phyloP scores from a whole-genome alignment of 2,329 filamentous ascomycete species.

The Biscogniauxia mediterranea region DNA sequence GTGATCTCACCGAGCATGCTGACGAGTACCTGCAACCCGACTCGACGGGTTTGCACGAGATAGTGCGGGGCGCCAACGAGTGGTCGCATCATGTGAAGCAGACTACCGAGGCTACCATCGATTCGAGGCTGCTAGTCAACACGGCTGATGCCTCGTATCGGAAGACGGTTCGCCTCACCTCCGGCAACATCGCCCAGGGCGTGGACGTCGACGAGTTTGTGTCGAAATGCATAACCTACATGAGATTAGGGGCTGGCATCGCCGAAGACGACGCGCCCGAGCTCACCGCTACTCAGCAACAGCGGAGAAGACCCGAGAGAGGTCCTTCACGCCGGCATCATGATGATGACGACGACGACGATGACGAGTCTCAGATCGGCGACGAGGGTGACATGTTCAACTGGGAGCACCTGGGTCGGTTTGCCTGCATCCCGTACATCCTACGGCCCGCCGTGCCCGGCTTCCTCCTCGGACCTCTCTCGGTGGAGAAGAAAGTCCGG shows the following conservation, averaged over 20 bases:
- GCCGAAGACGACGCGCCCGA: constrained; percentile 50
- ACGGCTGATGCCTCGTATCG: constrained; percentile 78
- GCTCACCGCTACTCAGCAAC: constrained; percentile 49
- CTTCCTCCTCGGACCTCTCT: constrained; percentile 85
- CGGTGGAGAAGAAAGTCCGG: constrained; percentile 80
- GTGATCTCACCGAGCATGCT: constrained; percentile 59
- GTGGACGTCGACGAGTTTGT: constrained; percentile 91
- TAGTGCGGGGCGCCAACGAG: constrained; percentile 64
- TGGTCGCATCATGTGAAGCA: constrained; percentile 72
- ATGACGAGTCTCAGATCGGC: constrained; percentile 63
- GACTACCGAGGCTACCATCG: constrained; percentile 85
- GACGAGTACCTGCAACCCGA: constrained; percentile 68
- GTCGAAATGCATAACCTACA: constrained; percentile 83
- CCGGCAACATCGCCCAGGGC: constrained; percentile 70
- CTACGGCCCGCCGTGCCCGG: constrained; percentile 73
- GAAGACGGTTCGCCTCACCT: constrained; percentile 70
- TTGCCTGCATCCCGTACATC: constrained; percentile 71
- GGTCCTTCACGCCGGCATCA: constrained; percentile 33
- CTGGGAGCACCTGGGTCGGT: constrained; percentile 80
- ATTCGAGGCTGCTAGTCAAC: constrained; percentile 80
- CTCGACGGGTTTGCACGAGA: constrained; percentile 63
- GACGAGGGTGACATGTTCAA: constrained; percentile 77
- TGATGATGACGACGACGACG: constrained; percentile 56
- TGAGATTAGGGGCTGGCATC: constrained; percentile 66
- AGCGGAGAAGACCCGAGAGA: constrained; percentile 38